These are phyloP conservation scores for Edaphochlamys debaryana DNA, from an alignment of 139 green algal species.

Conservation along the genomic window DNA sequence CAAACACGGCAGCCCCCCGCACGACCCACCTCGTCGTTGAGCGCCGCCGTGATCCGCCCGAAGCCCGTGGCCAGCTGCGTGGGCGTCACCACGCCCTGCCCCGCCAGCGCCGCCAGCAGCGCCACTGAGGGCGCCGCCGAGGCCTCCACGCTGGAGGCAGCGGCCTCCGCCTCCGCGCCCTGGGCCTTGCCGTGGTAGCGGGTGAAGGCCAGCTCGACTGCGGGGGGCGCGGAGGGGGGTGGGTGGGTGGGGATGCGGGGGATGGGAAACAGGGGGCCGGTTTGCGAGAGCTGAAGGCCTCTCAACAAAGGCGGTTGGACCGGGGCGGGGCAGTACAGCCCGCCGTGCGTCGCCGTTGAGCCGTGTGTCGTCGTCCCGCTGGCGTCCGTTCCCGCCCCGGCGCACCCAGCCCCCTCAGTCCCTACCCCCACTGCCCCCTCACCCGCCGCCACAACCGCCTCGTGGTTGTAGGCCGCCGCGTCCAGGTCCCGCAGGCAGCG, in stretches of 20 bases:
- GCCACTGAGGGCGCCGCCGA: conserved; percentile 30
- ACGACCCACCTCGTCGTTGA: conserved; percentile 34
- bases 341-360: too few species aligned
- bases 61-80: conserved; percentile 67
- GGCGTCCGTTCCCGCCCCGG: too few species aligned
- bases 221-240: neutral
- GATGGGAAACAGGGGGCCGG: too few species aligned
- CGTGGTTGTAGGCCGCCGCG: conserved; percentile 84
- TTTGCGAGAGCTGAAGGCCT: too few species aligned
- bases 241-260: too few species aligned
- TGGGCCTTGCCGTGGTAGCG: conserved; percentile 4
- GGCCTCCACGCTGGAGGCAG: neutral
- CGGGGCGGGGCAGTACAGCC: too few species aligned
- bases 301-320: too few species aligned
- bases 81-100: conserved; percentile 43
- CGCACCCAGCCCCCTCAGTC: too few species aligned
- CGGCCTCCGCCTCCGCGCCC: neutral
- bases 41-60: neutral
- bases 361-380: too few species aligned
- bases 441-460: conserved; percentile 75
- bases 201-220: conserved; percentile 38
- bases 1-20: too few species aligned
- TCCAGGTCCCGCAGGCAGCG: conserved; percentile 73
- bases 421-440: too few species aligned
- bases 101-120: conserved; percentile 71